Percentiles rank a stretch among this genome's conserved stretches.
Conservation (phyloP, 768 basidiomycete species). For the Pholiota microspora region DNA sequence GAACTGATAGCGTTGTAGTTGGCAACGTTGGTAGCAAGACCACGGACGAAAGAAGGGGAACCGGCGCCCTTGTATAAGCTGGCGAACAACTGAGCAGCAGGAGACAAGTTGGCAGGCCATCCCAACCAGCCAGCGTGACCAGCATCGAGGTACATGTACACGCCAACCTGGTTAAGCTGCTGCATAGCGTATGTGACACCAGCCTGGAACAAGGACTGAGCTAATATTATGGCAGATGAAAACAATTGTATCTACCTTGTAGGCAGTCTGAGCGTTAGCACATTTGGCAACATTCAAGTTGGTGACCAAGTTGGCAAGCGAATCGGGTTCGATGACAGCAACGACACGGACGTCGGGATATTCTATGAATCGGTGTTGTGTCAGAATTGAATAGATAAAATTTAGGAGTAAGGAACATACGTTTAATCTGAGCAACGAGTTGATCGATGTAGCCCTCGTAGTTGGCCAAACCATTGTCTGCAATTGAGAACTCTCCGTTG, state of each 20-base stretch:
- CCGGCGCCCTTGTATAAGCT: constrained; percentile 49
- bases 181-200: constrained; percentile 56
- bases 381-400: neutral
- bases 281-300: constrained; percentile 62
- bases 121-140: constrained; percentile 68
- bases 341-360: constrained; percentile 62
- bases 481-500: constrained; percentile 64
- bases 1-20: constrained; percentile 43
- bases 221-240: too few relatives aligned
- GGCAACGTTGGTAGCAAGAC: constrained; percentile 58
- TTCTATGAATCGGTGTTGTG: constrained; percentile 23
- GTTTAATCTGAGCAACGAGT: constrained; percentile 53
- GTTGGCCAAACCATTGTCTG: constrained; percentile 51
- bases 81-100: constrained; percentile 55
- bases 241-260: constrained; percentile 35
- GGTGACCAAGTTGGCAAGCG: constrained; percentile 66
- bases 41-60: constrained; percentile 55
- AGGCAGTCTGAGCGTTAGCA: constrained; percentile 48
- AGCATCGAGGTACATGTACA: constrained; percentile 63
- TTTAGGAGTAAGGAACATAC: constrained; percentile 26
- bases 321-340: constrained; percentile 67
- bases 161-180: constrained; percentile 51
- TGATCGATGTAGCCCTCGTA: constrained; percentile 63
- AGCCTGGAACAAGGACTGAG: constrained; percentile 23
- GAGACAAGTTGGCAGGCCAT: constrained; percentile 61